These are phyloP conservation scores for Hsuehochloa calcarea DNA, from an alignment of 176 grass and related monocot species.

Conservation along the genomic window DNA sequence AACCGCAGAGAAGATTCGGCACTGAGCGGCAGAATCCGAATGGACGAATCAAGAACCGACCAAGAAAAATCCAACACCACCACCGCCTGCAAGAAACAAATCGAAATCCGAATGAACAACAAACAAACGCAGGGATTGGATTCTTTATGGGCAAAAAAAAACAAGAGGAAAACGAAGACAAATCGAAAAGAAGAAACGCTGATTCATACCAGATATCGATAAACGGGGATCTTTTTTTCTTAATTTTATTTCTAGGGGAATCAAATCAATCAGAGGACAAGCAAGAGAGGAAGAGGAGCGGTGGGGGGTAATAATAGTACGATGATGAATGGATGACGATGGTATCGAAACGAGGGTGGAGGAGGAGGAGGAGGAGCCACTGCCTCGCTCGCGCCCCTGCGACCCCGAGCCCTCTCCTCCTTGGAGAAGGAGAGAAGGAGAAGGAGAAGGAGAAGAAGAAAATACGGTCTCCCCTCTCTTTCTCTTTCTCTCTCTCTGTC, in stretches of 20 bases:
- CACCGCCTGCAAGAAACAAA: constrained; percentile 22
- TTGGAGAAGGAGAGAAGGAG: neutral
- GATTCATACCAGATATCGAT: constrained; percentile 21
- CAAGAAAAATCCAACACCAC: neutral
- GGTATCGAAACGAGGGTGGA: neutral
- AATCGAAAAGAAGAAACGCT: neutral
- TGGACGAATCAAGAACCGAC: neutral
- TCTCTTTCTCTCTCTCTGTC: neutral
- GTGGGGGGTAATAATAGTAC: neutral
- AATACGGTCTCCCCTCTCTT: neutral
- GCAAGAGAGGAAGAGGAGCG: neutral
- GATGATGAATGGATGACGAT: neutral
- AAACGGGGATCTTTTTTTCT: neutral
- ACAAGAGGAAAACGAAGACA: neutral
- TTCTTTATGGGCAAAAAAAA: neutral
- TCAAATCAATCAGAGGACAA: constrained; percentile 4
- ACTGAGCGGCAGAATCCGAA: neutral
- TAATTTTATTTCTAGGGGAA: neutral
- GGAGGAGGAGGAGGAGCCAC: neutral
- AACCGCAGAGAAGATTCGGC: neutral
- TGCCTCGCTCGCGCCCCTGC: constrained; percentile 19
- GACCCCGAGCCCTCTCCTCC: constrained; percentile 52
- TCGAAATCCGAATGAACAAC: neutral
- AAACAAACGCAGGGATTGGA: neutral
- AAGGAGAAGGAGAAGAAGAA: constrained; percentile 34